These are phyloP conservation scores for Globisporangium carolinianum DNA, from an alignment of 352 stramenopile species.

Conservation along the genomic window DNA sequence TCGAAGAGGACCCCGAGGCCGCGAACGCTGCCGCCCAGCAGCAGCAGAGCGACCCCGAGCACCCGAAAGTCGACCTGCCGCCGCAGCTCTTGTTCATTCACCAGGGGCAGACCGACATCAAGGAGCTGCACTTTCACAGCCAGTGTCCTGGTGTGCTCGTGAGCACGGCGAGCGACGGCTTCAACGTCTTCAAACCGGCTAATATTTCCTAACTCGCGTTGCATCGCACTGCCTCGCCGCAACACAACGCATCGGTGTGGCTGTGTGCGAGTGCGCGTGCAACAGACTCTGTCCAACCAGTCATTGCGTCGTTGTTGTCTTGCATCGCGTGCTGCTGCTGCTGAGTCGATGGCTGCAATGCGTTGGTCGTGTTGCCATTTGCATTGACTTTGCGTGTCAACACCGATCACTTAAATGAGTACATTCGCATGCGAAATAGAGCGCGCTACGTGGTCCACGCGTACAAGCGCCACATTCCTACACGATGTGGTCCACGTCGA, in stretches of 20 bases:
- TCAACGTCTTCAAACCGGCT: constrained; percentile 97
- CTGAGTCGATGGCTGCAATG: no score
- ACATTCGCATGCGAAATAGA: no score
- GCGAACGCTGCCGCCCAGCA: constrained; percentile 26
- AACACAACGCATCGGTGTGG: background rate
- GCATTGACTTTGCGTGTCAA: no score
- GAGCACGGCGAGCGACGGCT: constrained; percentile 94
- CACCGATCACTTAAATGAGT: no score
- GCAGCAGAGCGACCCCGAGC: constrained; percentile 18
- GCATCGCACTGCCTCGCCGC: background rate
- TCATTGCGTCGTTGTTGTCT: no score
- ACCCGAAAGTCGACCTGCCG: constrained; percentile 87
- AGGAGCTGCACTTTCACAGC: constrained; percentile 99
- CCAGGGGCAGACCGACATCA: constrained; percentile 98
- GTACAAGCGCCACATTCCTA: no score
- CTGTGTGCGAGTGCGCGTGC: background rate
- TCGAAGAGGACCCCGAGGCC: constrained; percentile 96
- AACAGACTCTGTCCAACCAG: background rate
- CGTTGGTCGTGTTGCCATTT: no score
- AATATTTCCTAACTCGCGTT: constrained; percentile 79
- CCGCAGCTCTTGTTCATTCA: constrained; percentile 99
- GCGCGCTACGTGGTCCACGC: no score
- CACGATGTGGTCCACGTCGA: no score
- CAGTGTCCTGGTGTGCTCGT: constrained; percentile 97
- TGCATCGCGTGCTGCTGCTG: no score